Evolutionary conservation across 371 early-diverging fungal species (phyloP).

Genomic region (Rhizopus delemar): DNA sequence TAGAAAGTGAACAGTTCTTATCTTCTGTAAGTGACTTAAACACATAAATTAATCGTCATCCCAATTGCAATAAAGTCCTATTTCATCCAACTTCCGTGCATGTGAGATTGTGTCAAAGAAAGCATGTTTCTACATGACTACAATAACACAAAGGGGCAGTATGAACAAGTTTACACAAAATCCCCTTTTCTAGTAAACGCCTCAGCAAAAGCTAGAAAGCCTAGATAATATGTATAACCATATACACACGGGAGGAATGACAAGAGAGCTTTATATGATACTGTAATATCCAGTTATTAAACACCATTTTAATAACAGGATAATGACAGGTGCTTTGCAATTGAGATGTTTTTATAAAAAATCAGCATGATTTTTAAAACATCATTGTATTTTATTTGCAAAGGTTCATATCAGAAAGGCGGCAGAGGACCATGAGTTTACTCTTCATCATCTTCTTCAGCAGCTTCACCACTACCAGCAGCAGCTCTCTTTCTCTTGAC

Average conservation of each 20-base stretch:
- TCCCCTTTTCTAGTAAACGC: too few species aligned
- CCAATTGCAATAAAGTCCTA: too few species aligned
- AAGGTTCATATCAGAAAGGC: constrained; percentile 48
- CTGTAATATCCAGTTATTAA: constrained; percentile 17
- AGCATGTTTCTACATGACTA: too few species aligned
- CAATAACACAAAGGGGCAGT: too few species aligned
- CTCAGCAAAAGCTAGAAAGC: too few species aligned
- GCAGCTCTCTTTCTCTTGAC: constrained; percentile 91
- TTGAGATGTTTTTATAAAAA: constrained; percentile 30
- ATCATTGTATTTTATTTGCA: constrained; percentile 46
- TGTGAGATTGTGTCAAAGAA: too few species aligned
- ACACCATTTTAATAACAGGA: constrained; percentile 7
- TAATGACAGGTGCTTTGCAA: constrained; percentile 54
- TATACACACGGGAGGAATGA: neutral
- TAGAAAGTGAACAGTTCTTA: constrained; percentile 57
- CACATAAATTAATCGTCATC: too few species aligned
- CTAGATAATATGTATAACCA: too few species aligned
- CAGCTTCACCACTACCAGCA: constrained; percentile 65
- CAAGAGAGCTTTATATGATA: constrained; percentile 19
- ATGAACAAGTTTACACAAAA: too few species aligned
- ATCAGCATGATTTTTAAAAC: constrained; percentile 19
- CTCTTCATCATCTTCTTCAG: constrained; percentile 73
- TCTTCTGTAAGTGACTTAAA: too few species aligned
- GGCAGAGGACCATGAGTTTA: constrained; percentile 30
- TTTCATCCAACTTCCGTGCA: too few species aligned